phyloP scores from a whole-genome alignment of 176 grass and related monocot species.

The Oryza officinalis region DNA sequence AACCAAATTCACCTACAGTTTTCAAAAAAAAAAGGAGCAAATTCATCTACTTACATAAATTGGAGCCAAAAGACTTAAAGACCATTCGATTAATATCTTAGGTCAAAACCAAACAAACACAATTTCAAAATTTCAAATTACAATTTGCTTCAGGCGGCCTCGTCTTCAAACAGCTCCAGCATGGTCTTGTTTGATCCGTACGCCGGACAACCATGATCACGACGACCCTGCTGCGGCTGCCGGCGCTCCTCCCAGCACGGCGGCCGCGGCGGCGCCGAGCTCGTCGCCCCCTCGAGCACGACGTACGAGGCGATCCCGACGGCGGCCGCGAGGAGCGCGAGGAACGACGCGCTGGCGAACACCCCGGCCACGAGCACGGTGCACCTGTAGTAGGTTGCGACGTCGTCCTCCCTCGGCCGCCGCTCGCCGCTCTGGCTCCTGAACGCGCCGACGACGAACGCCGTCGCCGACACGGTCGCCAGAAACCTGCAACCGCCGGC shows the following conservation, averaged over 20 bases:
- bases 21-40: no score
- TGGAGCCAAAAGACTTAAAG: no score
- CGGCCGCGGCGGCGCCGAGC: background rate
- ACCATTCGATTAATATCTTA: background rate
- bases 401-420: background rate
- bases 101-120: background rate
- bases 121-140: no score
- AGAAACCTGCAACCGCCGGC: slow-evolving; percentile 4
- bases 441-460: slow-evolving; percentile 21
- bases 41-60: no score
- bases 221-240: background rate
- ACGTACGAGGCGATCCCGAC: slow-evolving; percentile 33
- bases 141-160: background rate
- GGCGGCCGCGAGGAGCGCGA: background rate
- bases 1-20: no score
- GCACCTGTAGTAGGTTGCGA: background rate
- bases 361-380: slow-evolving; percentile 10
- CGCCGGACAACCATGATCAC: background rate
- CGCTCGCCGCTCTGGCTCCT: slow-evolving; percentile 7
- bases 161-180: background rate
- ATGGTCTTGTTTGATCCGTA: background rate
- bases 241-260: background rate
- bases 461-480: background rate
- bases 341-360: background rate
- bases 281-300: background rate